Conservation (phyloP, 192 early-diverging fungal genomes). For the Coemansia aciculifera region DNA sequence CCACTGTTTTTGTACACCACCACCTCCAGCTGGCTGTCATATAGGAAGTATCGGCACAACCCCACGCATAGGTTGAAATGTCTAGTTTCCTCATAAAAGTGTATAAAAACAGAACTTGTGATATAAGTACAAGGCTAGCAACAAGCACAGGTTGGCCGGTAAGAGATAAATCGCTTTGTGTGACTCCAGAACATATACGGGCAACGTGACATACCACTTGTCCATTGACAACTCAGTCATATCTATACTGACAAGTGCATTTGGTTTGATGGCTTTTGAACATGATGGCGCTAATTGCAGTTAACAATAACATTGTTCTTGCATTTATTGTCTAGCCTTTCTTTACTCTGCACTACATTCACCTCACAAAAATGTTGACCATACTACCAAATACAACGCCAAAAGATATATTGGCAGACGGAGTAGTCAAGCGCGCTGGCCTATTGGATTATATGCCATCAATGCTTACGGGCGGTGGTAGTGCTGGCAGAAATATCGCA, state of each 20-base stretch:
- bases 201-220: background rate
- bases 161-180: conserved; percentile 12
- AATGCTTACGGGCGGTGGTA: background rate
- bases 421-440: background rate
- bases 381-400: background rate
- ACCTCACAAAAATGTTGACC: background rate
- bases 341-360: background rate
- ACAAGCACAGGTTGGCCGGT: conserved; percentile 25
- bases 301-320: background rate
- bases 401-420: background rate
- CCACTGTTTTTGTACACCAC: no score
- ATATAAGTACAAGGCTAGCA: conserved; percentile 13
- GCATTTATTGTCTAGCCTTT: background rate
- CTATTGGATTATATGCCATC: background rate
- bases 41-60: no score
- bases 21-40: no score
- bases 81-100: no score
- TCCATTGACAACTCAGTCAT: background rate
- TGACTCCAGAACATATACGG: background rate
- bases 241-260: background rate
- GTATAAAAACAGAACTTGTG: no score
- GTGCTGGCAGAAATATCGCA: background rate
- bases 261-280: background rate
- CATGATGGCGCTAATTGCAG: background rate
- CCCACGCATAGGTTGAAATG: no score